Percentiles rank a stretch among this genome's conserved stretches.
phyloP scores from a whole-genome alignment of 345 rosid genomes.

The Hibiscus mutabilis region DNA sequence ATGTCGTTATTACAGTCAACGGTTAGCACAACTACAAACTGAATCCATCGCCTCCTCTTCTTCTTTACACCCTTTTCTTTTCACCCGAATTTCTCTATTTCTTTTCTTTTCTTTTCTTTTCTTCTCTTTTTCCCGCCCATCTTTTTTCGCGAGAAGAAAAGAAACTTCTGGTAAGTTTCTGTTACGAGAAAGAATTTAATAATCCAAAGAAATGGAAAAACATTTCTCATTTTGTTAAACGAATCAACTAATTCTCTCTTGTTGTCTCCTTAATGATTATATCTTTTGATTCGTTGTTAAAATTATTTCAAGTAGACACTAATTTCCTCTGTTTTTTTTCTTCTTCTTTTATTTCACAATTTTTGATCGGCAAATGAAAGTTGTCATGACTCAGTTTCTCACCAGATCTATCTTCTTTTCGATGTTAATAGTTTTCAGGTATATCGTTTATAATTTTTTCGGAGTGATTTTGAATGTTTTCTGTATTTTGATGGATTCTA shows the following conservation, averaged over 20 bases:
- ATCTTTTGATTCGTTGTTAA: not conserved
- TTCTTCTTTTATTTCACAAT: not conserved
- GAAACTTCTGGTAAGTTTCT: slow-evolving; percentile 2
- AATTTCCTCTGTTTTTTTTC: not conserved
- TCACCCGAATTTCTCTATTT: not conserved
- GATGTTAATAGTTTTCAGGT: not conserved
- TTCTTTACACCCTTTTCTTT: not conserved
- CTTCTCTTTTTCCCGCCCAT: slow-evolving; percentile 12
- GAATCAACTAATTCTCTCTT: not conserved
- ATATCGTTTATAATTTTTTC: not conserved
- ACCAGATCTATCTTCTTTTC: not conserved
- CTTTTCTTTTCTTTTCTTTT: not conserved
- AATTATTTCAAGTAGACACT: not conserved
- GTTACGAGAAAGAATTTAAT: not conserved
- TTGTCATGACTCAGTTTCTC: not conserved
- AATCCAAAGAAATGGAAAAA: not conserved
- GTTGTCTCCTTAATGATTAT: not conserved
- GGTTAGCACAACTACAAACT: not conserved
- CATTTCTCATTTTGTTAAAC: not conserved
- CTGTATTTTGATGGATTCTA: not conserved
- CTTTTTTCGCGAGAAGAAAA: not conserved
- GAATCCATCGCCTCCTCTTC: not conserved
- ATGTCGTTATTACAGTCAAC: not conserved
- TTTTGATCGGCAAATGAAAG: not conserved
- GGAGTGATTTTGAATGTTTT: not conserved